phyloP scores from a whole-genome alignment of 192 early-diverging fungal species.

The Dissophora globulifera region DNA sequence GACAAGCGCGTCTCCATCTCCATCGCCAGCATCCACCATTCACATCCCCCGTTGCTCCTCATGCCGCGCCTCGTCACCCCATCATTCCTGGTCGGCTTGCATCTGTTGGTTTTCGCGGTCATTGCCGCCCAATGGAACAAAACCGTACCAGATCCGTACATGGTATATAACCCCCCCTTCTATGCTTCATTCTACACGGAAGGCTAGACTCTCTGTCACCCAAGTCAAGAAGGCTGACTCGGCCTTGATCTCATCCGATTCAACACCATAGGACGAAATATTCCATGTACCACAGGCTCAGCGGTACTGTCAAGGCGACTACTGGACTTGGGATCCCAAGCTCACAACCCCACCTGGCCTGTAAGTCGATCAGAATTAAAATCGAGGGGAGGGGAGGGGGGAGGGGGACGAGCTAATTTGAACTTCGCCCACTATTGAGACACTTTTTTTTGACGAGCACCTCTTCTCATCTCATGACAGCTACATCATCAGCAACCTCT shows the following conservation, averaged over 20 bases:
- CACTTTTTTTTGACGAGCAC: not conserved
- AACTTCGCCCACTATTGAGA: not conserved
- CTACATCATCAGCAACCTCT: slow-evolving; percentile 45
- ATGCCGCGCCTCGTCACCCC: slow-evolving; percentile 14
- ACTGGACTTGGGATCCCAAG: slow-evolving; percentile 86
- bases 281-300: slow-evolving; percentile 95
- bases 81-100: slow-evolving; percentile 9
- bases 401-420: too few species aligned
- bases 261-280: slow-evolving; percentile 81
- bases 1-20: not conserved
- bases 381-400: too few species aligned
- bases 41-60: too few species aligned
- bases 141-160: slow-evolving; percentile 60
- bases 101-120: slow-evolving; percentile 19
- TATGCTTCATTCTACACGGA: too few species aligned
- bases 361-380: slow-evolving; percentile 68
- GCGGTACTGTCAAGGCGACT: slow-evolving; percentile 80
- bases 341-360: slow-evolving; percentile 97
- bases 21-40: not conserved
- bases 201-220: too few species aligned
- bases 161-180: slow-evolving; percentile 49
- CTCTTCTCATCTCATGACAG: slow-evolving; percentile 10
- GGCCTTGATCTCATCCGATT: not conserved
- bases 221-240: not conserved
- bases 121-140: slow-evolving; percentile 21